Evolutionary conservation across 768 basidiomycete genomes (phyloP), one percentile per base, ranked within the genome.

Genomic region (Paxillus rubicundulus): DNA sequence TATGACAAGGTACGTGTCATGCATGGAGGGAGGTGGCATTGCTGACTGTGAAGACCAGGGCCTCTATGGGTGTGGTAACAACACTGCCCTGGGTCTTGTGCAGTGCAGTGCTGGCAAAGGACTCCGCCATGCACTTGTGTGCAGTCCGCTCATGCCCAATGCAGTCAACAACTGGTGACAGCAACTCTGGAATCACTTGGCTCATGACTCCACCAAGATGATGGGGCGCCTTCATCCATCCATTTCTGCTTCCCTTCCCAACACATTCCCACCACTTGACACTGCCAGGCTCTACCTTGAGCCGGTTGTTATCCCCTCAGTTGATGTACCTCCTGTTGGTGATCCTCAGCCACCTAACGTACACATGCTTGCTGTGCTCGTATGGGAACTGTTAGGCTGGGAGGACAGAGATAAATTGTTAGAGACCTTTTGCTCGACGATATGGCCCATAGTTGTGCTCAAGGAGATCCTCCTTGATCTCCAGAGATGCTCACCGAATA

Each of bases 381-480:
- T 50, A 12, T 41, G 44, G 20, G 16, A 50, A 2, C 30, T 44
- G 16, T 16, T 50, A 0, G 41, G 41, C 6, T 50, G 49, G 49
- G 40, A 50, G 14, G 45, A 45, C 18, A 20, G 28, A 2, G 18
- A 12, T 9, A 45, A 34, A 41, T 5, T 50, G 2, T 0, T 50
- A 0, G 32, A 43, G n/a, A 45, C 42, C 9, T 50, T 50, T 21
- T 8, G 6, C 16, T 18, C 10, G 0, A 28, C 4, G 1, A 34
- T 50, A 2, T 50, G 41, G 49, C 49, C 49, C 3, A 41, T 20
- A 4, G 30, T 50, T 6, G 42, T 50, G 20, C 18, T 50, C 17
- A 9, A 50, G 2, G 32, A 50, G 21, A n/a, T 50, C 49, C 49
- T 50, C 1, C 40, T 24, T 10, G 49, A 50, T 2, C 49, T 50